Conservation (phyloP, 495 filamentous ascomycete species). For the Neurospora hispaniola region DNA sequence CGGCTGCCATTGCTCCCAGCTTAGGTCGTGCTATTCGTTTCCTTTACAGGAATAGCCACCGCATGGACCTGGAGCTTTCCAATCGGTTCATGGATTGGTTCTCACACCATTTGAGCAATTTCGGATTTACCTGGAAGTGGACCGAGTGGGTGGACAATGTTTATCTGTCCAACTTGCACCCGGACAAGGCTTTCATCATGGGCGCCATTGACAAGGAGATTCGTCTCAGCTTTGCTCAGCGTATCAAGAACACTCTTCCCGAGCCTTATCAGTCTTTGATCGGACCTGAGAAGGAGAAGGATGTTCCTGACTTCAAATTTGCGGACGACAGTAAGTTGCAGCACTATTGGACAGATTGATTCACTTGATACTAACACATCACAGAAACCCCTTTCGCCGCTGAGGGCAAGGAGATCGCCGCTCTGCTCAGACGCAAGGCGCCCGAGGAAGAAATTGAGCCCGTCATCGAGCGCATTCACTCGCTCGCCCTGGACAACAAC, state of each 20-base stretch:
- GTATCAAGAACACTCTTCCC: conserved; percentile 87
- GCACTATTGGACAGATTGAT: too few relatives aligned
- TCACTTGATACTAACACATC: conserved; percentile 6
- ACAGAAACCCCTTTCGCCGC: conserved; percentile 68
- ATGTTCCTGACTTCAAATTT: conserved; percentile 92
- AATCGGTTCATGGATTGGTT: conserved; percentile 97
- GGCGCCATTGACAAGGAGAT: conserved; percentile 96
- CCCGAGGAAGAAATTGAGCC: conserved; percentile 70
- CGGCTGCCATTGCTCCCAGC: conserved; percentile 90
- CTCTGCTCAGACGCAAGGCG: conserved; percentile 72
- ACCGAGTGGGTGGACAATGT: conserved; percentile 92
- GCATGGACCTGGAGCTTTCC: conserved; percentile 76
- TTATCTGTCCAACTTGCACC: conserved; percentile 61
- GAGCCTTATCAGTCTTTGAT: conserved; percentile 77
- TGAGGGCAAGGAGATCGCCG: conserved; percentile 69
- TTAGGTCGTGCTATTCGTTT: conserved; percentile 89
- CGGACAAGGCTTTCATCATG: conserved; percentile 83
- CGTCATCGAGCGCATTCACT: conserved; percentile 65
- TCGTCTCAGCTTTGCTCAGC: conserved; percentile 87
- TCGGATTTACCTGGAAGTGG: conserved; percentile 99
- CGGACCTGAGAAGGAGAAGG: conserved; percentile 77
- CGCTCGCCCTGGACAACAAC: conserved; percentile 53
- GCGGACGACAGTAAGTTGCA: conserved; percentile 55
- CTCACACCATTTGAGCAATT: conserved; percentile 94
- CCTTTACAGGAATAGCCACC: conserved; percentile 68